Conservation (phyloP, 208 protist species). For the Leishmania amazonensis region DNA sequence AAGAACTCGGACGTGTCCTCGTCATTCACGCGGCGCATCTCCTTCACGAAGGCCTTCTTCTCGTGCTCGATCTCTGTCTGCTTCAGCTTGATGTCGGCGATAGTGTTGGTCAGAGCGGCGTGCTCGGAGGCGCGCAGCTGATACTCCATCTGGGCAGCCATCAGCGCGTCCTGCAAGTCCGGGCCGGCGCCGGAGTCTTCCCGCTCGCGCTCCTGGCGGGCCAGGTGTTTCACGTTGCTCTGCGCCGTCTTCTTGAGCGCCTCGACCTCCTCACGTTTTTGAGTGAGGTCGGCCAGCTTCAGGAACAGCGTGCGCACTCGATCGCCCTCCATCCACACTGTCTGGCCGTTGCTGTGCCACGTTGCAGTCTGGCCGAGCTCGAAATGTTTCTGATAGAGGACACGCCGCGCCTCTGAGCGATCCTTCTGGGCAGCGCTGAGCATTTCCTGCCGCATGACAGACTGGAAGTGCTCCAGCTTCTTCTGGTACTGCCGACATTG, state of each 20-base stretch:
- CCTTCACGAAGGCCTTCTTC: conserved; percentile 81
- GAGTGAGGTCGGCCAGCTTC: conserved; percentile 43
- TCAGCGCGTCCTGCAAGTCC: conserved; percentile 42
- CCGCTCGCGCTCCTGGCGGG: conserved; percentile 51
- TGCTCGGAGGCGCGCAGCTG: conserved; percentile 60
- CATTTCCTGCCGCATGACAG: conserved; percentile 63
- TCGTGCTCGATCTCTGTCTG: conserved; percentile 59
- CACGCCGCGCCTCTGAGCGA: conserved; percentile 53
- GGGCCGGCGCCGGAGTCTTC: conserved; percentile 48
- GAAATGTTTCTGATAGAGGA: conserved; percentile 69
- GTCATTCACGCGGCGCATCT: conserved; percentile 79
- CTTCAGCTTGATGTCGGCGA: conserved; percentile 41
- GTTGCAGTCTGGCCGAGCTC: conserved; percentile 76
- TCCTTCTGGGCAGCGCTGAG: conserved; percentile 38
- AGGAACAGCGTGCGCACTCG: conserved; percentile 45
- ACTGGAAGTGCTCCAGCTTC: conserved; percentile 47
- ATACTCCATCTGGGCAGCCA: conserved; percentile 56
- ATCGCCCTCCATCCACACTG: conserved; percentile 82
- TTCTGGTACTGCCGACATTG: conserved; percentile 28
- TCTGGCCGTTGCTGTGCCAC: conserved; percentile 50
- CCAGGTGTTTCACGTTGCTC: conserved; percentile 51
- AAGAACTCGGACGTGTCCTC: conserved; percentile 80
- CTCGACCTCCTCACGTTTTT: conserved; percentile 29
- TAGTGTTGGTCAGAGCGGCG: conserved; percentile 45
- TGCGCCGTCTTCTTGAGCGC: conserved; percentile 59